Percentiles rank a stretch among this genome's conserved stretches.
These are phyloP conservation scores for Sapria himalayana DNA, from an alignment of 345 rosid genomes.

Conservation along the genomic window DNA sequence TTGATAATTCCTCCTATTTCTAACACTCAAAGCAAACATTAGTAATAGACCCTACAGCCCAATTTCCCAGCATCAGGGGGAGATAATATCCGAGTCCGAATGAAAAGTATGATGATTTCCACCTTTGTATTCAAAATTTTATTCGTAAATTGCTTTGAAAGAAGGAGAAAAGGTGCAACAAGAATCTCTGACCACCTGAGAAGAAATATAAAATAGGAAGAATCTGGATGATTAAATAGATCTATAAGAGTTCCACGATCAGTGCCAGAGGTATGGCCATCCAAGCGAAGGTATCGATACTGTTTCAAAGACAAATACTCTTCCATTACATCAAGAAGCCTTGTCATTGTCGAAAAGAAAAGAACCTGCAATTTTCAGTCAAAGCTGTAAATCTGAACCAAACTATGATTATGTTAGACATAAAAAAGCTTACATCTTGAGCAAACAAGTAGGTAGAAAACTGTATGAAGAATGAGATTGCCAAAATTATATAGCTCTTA, in stretches of 20 bases:
- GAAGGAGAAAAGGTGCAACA: too few relatives aligned
- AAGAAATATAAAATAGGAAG: slow-evolving; percentile 69
- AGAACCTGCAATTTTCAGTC: slow-evolving; percentile 38
- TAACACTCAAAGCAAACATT: too few relatives aligned
- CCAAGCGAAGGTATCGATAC: slow-evolving; percentile 68
- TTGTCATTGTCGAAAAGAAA: slow-evolving; percentile 92
- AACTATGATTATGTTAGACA: neutral
- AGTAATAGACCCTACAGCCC: too few relatives aligned
- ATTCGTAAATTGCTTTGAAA: too few relatives aligned
- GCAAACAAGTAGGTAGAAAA: neutral
- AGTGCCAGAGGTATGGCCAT: slow-evolving; percentile 83
- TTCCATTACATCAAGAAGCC: slow-evolving; percentile 93
- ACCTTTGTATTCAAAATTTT: too few relatives aligned
- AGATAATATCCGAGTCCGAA: too few relatives aligned
- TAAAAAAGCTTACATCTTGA: neutral
- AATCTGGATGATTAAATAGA: slow-evolving; percentile 36
- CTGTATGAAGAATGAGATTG: neutral
- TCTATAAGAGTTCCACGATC: slow-evolving; percentile 86
- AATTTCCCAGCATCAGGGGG: too few relatives aligned
- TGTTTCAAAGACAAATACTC: slow-evolving; percentile 58
- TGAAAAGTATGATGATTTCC: too few relatives aligned
- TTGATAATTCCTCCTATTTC: too few relatives aligned
- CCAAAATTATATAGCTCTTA: slow-evolving; percentile 7
- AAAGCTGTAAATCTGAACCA: neutral
- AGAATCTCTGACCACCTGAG: too few relatives aligned